A percentile compares a stretch with the other conserved stretches of the same genome.
phyloP scores from a whole-genome alignment of 2,329 filamentous ascomycete genomes.

The Juglanconis juglandina region DNA sequence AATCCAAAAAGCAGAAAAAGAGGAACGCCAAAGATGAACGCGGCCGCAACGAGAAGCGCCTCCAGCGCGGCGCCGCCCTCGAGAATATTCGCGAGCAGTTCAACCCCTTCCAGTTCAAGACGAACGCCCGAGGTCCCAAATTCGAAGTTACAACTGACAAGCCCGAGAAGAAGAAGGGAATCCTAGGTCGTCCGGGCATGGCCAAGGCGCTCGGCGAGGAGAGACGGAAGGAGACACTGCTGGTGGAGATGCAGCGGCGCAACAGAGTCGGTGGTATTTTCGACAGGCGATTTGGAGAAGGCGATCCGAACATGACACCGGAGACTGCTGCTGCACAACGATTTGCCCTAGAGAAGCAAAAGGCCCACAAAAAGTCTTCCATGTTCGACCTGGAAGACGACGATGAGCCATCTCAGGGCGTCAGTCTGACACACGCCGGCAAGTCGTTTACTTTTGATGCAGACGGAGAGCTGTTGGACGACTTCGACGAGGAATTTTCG shows the following conservation, averaged over 20 bases:
- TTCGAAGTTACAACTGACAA: constrained; percentile 76
- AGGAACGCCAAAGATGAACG: constrained; percentile 65
- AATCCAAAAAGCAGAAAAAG: constrained; percentile 92
- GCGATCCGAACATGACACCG: constrained; percentile 87
- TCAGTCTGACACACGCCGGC: constrained; percentile 78
- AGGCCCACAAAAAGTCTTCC: constrained; percentile 69
- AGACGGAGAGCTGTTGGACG: constrained; percentile 54
- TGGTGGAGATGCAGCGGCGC: constrained; percentile 84
- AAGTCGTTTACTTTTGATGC: constrained; percentile 67
- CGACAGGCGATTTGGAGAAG: constrained; percentile 92
- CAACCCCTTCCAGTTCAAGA: constrained; percentile 95
- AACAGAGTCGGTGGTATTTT: constrained; percentile 91
- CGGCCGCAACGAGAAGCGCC: constrained; percentile 66
- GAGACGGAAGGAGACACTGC: constrained; percentile 72
- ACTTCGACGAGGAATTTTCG: constrained; percentile 70
- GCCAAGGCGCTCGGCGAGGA: constrained; percentile 86
- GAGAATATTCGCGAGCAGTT: constrained; percentile 89
- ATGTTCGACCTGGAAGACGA: constrained; percentile 91
- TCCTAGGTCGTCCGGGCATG: constrained; percentile 74
- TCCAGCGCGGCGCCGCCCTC: constrained; percentile 73
- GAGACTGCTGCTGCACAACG: constrained; percentile 90
- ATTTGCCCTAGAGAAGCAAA: constrained; percentile 84
- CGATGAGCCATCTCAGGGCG: constrained; percentile 53
- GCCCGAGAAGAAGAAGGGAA: constrained; percentile 53
- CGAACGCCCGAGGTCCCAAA: constrained; percentile 72